phyloP scores from a whole-genome alignment of 129 eudicot species.

The Escallonia herrerae region DNA sequence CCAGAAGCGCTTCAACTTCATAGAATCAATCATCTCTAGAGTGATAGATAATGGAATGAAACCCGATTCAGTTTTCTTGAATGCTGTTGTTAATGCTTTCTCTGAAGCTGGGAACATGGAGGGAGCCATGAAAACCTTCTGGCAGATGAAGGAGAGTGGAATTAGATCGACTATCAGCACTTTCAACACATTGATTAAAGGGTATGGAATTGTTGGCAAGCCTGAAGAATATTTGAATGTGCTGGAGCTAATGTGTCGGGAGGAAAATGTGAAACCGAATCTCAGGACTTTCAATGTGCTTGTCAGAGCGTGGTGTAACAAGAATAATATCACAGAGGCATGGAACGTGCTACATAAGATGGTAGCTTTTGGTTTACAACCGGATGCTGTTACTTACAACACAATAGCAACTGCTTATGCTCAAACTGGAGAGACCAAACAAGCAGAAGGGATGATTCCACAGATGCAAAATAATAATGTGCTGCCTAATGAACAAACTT shows the following conservation, averaged over 20 bases:
- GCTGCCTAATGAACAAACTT: slow-evolving; percentile 39
- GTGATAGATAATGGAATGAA: slow-evolving; percentile 37
- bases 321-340: slow-evolving; percentile 33
- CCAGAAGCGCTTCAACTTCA: slow-evolving; percentile 34
- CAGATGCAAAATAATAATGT: slow-evolving; percentile 45
- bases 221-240: slow-evolving; percentile 41
- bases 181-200: slow-evolving; percentile 41
- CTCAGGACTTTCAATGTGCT: slow-evolving; percentile 43
- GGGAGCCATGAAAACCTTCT: slow-evolving; percentile 39
- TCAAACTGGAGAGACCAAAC: slow-evolving; percentile 27
- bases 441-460: slow-evolving; percentile 35
- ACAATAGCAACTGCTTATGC: slow-evolving; percentile 39
- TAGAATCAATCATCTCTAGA: slow-evolving; percentile 29
- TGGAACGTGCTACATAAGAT: slow-evolving; percentile 34
- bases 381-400: slow-evolving; percentile 51
- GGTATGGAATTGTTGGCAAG: slow-evolving; percentile 43
- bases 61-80: slow-evolving; percentile 48
- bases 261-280: slow-evolving; percentile 38
- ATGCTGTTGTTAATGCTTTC: slow-evolving; percentile 48
- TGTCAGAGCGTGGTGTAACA: slow-evolving; percentile 48
- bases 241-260: slow-evolving; percentile 32
- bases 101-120: slow-evolving; percentile 53
- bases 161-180: slow-evolving; percentile 37
- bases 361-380: slow-evolving; percentile 41
- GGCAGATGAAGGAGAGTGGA: slow-evolving; percentile 42